Conservation (phyloP, 768 basidiomycete species). For the Postia placenta region DNA sequence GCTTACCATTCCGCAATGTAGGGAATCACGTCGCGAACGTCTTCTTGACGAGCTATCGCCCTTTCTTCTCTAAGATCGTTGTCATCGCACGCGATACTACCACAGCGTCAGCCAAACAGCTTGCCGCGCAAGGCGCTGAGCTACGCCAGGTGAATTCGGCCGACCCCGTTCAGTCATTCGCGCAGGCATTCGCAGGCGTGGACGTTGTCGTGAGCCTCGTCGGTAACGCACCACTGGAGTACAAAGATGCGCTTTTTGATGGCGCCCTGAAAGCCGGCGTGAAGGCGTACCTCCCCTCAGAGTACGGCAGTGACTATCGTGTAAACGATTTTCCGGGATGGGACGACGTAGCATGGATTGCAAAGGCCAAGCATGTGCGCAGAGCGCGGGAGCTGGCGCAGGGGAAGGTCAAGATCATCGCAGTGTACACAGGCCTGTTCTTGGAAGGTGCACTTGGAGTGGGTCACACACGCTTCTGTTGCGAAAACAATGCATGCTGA, state of each 20-base stretch:
- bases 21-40: slow-evolving; percentile 5
- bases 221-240: not conserved
- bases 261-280: slow-evolving; percentile 11
- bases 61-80: slow-evolving; percentile 13
- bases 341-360: slow-evolving; percentile 8
- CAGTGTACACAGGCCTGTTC: slow-evolving; percentile 13
- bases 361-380: slow-evolving; percentile 8
- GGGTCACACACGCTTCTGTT: not conserved
- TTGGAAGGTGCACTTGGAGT: slow-evolving; percentile 11
- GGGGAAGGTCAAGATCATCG: slow-evolving; percentile 15
- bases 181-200: slow-evolving; percentile 11
- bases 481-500: no score
- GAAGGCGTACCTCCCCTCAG: slow-evolving; percentile 16
- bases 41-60: slow-evolving; percentile 9
- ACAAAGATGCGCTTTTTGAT: slow-evolving; percentile 6
- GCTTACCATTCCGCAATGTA: not conserved
- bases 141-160: slow-evolving; percentile 4
- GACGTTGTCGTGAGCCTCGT: slow-evolving; percentile 20
- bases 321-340: slow-evolving; percentile 13
- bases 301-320: slow-evolving; percentile 16
- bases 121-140: slow-evolving; percentile 14
- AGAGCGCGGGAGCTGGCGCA: slow-evolving; percentile 2
- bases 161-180: slow-evolving; percentile 1
- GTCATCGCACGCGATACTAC: slow-evolving; percentile 12
- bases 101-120: slow-evolving; percentile 6